These are phyloP conservation scores for Cutaneotrichosporon sp. DNA, from an alignment of 1,284 basidiomycete species.

Conservation along the genomic window DNA sequence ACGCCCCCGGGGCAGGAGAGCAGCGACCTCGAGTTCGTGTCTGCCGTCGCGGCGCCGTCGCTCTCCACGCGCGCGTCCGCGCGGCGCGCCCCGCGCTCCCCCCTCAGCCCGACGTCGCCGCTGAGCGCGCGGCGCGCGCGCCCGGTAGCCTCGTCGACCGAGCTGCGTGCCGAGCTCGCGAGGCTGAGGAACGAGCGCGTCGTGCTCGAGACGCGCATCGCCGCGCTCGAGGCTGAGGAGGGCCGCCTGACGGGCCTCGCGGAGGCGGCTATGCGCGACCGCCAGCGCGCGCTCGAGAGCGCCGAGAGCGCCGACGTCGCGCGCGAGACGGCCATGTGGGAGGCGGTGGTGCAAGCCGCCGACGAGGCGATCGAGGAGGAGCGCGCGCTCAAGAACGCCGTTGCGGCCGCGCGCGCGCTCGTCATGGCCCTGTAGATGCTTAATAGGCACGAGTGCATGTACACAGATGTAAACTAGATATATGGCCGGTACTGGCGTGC, in stretches of 20 bases:
- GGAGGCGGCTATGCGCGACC: conserved; percentile 14
- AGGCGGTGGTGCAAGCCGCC: conserved; percentile 10
- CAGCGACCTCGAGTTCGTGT: neutral
- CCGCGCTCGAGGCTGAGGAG: conserved; percentile 12
- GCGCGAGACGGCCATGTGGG: conserved; percentile 18
- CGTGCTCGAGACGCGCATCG: conserved; percentile 15
- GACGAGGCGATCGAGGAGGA: conserved; percentile 24
- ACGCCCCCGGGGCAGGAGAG: conserved; percentile 14
- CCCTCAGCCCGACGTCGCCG: neutral
- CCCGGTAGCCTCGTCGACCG: neutral
- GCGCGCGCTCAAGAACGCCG: conserved; percentile 9
- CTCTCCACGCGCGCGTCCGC: no score
- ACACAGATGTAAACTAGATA: neutral
- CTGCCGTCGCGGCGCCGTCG: neutral
- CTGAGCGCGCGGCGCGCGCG: neutral
- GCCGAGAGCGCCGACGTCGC: conserved; percentile 9
- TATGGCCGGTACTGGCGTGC: neutral
- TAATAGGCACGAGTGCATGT: conserved; percentile 1
- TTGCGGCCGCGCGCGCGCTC: conserved; percentile 3
- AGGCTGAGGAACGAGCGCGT: conserved; percentile 12
- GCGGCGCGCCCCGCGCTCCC: neutral
- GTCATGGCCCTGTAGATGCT: conserved; percentile 11
- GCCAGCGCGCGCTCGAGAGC: conserved; percentile 8
- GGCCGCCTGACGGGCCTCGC: conserved; percentile 9
- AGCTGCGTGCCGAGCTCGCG: conserved; percentile 11